Evolutionary conservation across 306 rosid species (phyloP), one percentile per base, ranked within the genome.

Genomic region (Hippophae tibetana): DNA sequence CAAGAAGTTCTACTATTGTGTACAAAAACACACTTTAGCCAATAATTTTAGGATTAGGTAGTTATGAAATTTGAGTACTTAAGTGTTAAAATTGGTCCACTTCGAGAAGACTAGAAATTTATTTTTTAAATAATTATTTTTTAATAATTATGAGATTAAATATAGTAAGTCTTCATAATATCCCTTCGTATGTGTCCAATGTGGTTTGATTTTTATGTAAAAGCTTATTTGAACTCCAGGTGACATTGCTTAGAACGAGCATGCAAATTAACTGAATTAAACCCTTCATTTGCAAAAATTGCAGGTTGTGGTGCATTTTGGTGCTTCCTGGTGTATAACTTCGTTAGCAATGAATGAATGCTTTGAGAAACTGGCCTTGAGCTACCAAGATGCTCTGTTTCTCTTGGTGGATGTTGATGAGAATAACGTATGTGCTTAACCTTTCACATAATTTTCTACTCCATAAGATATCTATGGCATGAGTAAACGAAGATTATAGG

Each of bases 271-370:
- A 58, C 25, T 47, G 7, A 11, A 41, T 57, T 40, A 10, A 14
- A 59, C 0, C 6, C 41, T 18, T 44, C 46, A 42, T 9, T 0
- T 73, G 63, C 69, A 26, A 64, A 44, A 56, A 70, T 70, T 38
- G 41, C 67, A 90, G 95, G 48, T 87, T 78, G 82, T 83, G 57
- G 92, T 73, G 56, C 98, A 90, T 65, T 90, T 90, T 72, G 76
- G 78, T 74, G 95, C 96, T 62, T 75, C 89, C 18, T 90, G 96
- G 96, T 90, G 98, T 70, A 79, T 90, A 72, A 96, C 96, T 57
- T 90, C 96, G 8, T 84, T 92, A 68, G 88, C 82, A 58, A 92
- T 92, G 99, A 75, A 56, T 67, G 79, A 95, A 0, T 52, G 74
- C 63, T 79, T 87, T 69, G 86, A 92, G 59, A 89, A 87, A 47